Evolutionary conservation across 2,329 filamentous ascomycete species (phyloP), one percentile per base, ranked within the genome.

Genomic region (Calonectria pauciramosa): DNA sequence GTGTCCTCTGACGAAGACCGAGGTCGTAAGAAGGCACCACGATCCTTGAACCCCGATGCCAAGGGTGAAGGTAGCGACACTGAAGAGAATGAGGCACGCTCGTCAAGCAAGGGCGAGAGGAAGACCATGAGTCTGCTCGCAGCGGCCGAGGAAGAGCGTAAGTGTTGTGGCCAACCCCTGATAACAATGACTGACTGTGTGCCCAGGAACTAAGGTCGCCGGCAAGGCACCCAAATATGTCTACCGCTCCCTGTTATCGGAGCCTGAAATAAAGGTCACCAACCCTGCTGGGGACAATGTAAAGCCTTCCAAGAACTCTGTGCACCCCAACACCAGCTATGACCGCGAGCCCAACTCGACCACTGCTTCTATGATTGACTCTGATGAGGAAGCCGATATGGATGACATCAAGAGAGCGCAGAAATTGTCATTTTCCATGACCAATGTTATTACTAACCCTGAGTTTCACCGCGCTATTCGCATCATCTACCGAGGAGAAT

Each of bases 401-500:
- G 93, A 92, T 34, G 96, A 98, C 79, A 95, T 99, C 79, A 95
- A 94, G 84, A 92, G 94, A 41, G 97, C 97, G 0, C 97, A 99
- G 84, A 95, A 94, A 76, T 90, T 99, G 64, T 91, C 93, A 1
- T 91, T 99, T 75, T 93, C 93, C 65, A 93, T 96, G 86, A 98
- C 96, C 0, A 91, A 93, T 9, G 93, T 98, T 75, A 92, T 94
- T 75, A 94, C 93, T 14, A 94, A 93, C 2, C 93, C 93, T 1
- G 93, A 94, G 66, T 91, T 93, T 1, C 94, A 96, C 82, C 93
- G 97, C 47, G 94, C 95, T 13, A 94, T 99, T 32, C 94, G 96
- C 26, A 97, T 97, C 75, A 94, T 99, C 74, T 93, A 98, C 77
- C 93, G 97, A 18, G 97, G 97, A 49, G 95, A 99, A 78, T 98